phyloP scores from a whole-genome alignment of 2,329 filamentous ascomycete genomes.

The Dryadomyces quercivorus region DNA sequence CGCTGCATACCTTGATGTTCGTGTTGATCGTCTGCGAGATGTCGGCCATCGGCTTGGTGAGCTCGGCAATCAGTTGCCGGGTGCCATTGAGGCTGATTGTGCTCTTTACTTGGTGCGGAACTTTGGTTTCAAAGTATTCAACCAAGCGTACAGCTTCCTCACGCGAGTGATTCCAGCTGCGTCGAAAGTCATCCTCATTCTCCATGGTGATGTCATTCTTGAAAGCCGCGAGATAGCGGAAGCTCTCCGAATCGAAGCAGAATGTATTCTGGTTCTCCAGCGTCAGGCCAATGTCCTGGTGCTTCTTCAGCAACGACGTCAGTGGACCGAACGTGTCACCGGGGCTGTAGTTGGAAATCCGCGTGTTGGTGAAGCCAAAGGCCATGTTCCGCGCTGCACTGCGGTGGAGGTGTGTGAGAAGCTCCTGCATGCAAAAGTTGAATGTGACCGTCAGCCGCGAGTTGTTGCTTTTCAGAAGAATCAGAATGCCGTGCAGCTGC shows the following conservation, averaged over 20 bases:
- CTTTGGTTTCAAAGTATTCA: slow-evolving; percentile 15
- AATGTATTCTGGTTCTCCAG: slow-evolving; percentile 22
- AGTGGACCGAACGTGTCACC: slow-evolving; percentile 26
- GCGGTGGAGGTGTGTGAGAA: slow-evolving; percentile 26
- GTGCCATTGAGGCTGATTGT: slow-evolving; percentile 27
- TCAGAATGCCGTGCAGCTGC: slow-evolving; percentile 26
- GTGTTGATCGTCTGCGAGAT: slow-evolving; percentile 20
- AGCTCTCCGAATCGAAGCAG: slow-evolving; percentile 32
- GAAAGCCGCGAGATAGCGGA: slow-evolving; percentile 26
- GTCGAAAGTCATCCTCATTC: slow-evolving; percentile 19
- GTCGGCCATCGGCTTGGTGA: slow-evolving; percentile 26
- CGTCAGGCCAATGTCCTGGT: slow-evolving; percentile 18
- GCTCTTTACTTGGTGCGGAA: slow-evolving; percentile 21
- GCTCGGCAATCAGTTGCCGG: slow-evolving; percentile 20
- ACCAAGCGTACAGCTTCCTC: slow-evolving; percentile 20
- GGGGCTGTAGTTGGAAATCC: slow-evolving; percentile 26
- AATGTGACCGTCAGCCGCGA: slow-evolving; percentile 25
- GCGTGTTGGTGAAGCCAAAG: slow-evolving; percentile 31
- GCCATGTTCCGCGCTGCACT: slow-evolving; percentile 26
- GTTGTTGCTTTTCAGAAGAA: slow-evolving; percentile 28
- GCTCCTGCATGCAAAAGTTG: slow-evolving; percentile 26
- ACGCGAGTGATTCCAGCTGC: slow-evolving; percentile 25
- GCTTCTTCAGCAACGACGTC: slow-evolving; percentile 16
- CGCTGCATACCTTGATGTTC: slow-evolving; percentile 20
- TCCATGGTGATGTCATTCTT: slow-evolving; percentile 20